These are phyloP conservation scores for Podospora appendiculata DNA, from an alignment of 495 filamentous ascomycete species.

Conservation along the genomic window DNA sequence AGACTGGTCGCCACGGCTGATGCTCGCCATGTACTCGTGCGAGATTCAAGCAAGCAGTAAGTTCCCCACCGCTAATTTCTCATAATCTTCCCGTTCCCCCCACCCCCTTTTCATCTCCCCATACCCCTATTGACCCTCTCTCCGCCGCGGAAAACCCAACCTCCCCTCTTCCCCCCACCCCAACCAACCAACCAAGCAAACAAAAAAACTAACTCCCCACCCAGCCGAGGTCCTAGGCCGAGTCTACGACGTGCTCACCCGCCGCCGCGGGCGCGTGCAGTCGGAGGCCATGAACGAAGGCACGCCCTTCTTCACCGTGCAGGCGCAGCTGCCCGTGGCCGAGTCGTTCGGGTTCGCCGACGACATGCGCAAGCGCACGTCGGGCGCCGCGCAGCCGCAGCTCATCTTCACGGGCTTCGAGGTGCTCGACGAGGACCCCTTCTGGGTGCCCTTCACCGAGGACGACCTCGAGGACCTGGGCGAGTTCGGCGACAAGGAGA, in stretches of 20 bases:
- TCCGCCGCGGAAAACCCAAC: neutral
- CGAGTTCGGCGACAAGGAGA: conserved; percentile 85
- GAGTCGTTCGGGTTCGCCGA: conserved; percentile 94
- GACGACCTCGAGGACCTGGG: conserved; percentile 95
- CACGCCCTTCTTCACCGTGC: conserved; percentile 91
- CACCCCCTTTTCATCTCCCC: neutral
- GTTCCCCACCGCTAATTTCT: conserved; percentile 13
- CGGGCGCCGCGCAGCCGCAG: conserved; percentile 83
- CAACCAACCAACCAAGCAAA: conserved; percentile 7
- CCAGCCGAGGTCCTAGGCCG: conserved; percentile 82
- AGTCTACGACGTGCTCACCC: conserved; percentile 88
- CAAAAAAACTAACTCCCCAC: neutral
- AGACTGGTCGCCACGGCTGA: conserved; percentile 88
- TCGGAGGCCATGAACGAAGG: conserved; percentile 91
- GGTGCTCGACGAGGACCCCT: conserved; percentile 85
- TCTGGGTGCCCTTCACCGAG: conserved; percentile 95
- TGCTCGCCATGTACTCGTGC: conserved; percentile 97
- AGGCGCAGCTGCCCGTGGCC: conserved; percentile 76
- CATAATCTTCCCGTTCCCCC: neutral
- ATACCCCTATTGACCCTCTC: neutral
- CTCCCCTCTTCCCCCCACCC: neutral
- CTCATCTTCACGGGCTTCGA: conserved; percentile 90
- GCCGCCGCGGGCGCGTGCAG: conserved; percentile 81
- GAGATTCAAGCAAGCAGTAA: conserved; percentile 93
- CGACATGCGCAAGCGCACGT: conserved; percentile 91